These are phyloP conservation scores for Cercospora brassicicola DNA, from an alignment of 2,329 filamentous ascomycete genomes.

Conservation along the genomic window DNA sequence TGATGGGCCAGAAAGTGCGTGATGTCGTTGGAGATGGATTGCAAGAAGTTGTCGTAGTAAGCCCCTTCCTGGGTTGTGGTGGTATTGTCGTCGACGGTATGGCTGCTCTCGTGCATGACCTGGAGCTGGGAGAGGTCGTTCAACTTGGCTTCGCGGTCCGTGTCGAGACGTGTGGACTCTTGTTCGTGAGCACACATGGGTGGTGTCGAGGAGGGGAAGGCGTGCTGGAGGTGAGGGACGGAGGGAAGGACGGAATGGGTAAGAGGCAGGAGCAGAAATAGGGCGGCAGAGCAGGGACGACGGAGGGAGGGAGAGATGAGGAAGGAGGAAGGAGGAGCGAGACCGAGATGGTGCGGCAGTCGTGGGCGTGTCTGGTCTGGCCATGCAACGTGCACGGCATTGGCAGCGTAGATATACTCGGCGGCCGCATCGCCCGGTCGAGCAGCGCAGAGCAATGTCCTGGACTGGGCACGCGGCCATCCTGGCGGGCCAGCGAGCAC, in stretches of 20 bases:
- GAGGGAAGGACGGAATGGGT: not conserved
- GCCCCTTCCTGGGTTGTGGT: conserved; percentile 4
- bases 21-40: conserved; percentile 33
- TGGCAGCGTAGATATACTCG: not conserved
- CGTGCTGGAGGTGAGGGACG: not conserved
- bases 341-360: not conserved
- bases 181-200: not conserved
- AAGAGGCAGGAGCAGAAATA: not conserved
- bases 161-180: not conserved
- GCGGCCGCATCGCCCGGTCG: not conserved
- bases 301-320: not conserved
- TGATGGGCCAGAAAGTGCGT: conserved; percentile 22
- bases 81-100: not conserved
- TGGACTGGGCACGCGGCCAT: not conserved
- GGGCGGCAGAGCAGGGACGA: not conserved
- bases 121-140: not conserved
- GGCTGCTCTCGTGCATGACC: not conserved
- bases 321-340: not conserved
- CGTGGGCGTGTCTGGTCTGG: not conserved
- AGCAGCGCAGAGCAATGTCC: not conserved
- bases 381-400: not conserved
- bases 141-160: not conserved
- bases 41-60: conserved; percentile 33
- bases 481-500: not conserved
- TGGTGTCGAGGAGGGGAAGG: not conserved